Evolutionary conservation across 2,329 filamentous ascomycete genomes (phyloP).

Genomic region (Lizonia empirigonia): DNA sequence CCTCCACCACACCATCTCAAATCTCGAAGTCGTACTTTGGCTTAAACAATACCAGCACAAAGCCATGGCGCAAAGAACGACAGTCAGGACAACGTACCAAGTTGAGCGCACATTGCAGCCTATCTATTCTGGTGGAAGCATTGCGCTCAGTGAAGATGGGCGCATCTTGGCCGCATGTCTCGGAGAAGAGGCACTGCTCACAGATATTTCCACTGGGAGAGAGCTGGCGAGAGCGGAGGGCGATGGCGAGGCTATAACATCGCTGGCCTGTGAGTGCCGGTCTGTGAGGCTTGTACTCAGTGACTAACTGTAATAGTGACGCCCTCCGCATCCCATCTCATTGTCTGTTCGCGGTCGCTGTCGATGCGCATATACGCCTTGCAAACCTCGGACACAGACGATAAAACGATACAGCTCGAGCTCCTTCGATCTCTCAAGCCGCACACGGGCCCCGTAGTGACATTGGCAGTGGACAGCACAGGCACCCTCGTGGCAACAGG

Average conservation of each 20-base stretch:
- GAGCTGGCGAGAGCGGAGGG: slow-evolving; percentile 88
- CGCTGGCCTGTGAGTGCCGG: slow-evolving; percentile 62
- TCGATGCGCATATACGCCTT: slow-evolving; percentile 92
- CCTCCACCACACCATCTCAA: slow-evolving; percentile 8
- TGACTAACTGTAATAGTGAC: slow-evolving; percentile 65
- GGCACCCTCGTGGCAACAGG: slow-evolving; percentile 91
- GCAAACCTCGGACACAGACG: slow-evolving; percentile 60
- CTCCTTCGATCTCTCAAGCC: slow-evolving; percentile 84
- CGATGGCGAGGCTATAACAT: slow-evolving; percentile 74
- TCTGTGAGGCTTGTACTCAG: background rate
- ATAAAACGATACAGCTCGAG: slow-evolving; percentile 64
- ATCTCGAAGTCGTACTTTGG: slow-evolving; percentile 4
- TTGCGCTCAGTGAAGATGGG: slow-evolving; percentile 81
- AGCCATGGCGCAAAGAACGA: slow-evolving; percentile 60
- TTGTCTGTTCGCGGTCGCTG: slow-evolving; percentile 91
- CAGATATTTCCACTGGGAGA: slow-evolving; percentile 80
- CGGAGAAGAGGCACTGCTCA: slow-evolving; percentile 90
- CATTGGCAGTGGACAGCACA: slow-evolving; percentile 81
- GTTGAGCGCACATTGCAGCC: slow-evolving; percentile 82
- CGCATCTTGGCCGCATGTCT: slow-evolving; percentile 84
- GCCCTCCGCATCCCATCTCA: slow-evolving; percentile 83
- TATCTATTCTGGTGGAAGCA: slow-evolving; percentile 89
- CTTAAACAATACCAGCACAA: slow-evolving; percentile 13
- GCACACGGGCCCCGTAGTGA: slow-evolving; percentile 86
- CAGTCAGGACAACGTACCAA: slow-evolving; percentile 86